Percentiles rank a stretch among this genome's conserved stretches.
Evolutionary conservation across 306 rosid species (phyloP).

Genomic region (Cicer judaicum): DNA sequence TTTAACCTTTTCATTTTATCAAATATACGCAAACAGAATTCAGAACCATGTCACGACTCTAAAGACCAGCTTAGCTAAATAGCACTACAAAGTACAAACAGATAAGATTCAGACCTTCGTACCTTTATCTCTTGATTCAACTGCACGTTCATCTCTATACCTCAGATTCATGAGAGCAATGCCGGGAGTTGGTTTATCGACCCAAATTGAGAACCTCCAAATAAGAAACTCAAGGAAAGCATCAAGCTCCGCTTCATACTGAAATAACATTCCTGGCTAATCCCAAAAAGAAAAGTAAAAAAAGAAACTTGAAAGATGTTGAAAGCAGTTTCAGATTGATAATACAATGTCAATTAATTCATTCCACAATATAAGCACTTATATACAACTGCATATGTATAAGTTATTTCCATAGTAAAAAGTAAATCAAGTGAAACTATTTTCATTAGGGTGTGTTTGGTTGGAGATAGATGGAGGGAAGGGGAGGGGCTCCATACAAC

Average conservation of each 20-base stretch:
- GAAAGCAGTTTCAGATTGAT: constrained; percentile 31
- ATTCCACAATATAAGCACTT: not conserved
- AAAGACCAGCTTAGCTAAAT: constrained; percentile 17
- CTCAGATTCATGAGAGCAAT: constrained; percentile 95
- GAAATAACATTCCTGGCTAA: constrained; percentile 99
- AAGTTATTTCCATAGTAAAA: too few species aligned
- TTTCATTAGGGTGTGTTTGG: too few species aligned
- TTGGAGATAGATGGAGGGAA: too few species aligned
- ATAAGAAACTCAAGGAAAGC: constrained; percentile 98
- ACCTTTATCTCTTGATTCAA: constrained; percentile 82
- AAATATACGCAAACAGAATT: constrained; percentile 30
- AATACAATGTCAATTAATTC: constrained; percentile 3
- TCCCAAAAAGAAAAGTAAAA: constrained; percentile 56
- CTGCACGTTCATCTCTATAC: constrained; percentile 89
- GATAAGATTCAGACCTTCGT: constrained; percentile 40
- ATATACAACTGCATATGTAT: too few species aligned
- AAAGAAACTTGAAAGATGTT: constrained; percentile 42
- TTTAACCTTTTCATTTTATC: constrained; percentile 21
- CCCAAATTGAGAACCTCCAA: constrained; percentile 98
- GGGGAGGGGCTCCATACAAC: too few species aligned
- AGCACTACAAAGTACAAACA: constrained; percentile 24
- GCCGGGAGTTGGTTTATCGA: constrained; percentile 96
- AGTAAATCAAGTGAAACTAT: too few species aligned
- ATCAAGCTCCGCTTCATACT: constrained; percentile 86
- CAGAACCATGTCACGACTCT: constrained; percentile 40